Conservation (phyloP, 371 early-diverging fungal genomes). For the Rhizopus microsporus region DNA sequence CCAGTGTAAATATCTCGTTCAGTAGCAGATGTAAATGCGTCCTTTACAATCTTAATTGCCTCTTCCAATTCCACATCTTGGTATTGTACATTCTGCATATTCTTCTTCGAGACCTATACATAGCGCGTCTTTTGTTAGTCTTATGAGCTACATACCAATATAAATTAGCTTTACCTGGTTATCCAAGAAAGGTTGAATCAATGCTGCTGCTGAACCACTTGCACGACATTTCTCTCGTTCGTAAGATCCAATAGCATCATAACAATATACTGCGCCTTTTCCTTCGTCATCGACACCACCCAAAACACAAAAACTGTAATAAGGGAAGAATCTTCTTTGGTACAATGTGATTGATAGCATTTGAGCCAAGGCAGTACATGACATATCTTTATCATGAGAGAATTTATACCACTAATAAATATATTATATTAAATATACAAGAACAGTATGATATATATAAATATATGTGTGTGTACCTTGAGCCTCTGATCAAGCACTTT, state of each 20-base stretch:
- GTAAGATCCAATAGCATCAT: slow-evolving; percentile 97
- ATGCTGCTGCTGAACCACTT: slow-evolving; percentile 87
- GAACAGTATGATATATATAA: background rate
- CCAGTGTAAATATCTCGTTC: slow-evolving; percentile 99
- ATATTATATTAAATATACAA: background rate
- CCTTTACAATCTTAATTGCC: slow-evolving; percentile 85
- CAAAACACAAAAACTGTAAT: slow-evolving; percentile 91
- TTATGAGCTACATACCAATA: background rate
- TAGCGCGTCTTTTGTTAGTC: background rate
- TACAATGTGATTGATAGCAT: slow-evolving; percentile 95
- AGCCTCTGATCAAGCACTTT: slow-evolving; percentile 85
- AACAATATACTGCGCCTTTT: slow-evolving; percentile 90
- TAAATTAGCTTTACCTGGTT: slow-evolving; percentile 72
- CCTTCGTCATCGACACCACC: slow-evolving; percentile 94
- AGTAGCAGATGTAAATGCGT: slow-evolving; percentile 97
- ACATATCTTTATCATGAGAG: slow-evolving; percentile 91
- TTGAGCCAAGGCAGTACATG: slow-evolving; percentile 88
- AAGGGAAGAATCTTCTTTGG: slow-evolving; percentile 97
- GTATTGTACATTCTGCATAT: slow-evolving; percentile 52
- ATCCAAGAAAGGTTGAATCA: slow-evolving; percentile 99
- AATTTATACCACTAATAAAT: slow-evolving; percentile 82
- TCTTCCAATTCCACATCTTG: slow-evolving; percentile 60
- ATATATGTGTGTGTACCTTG: slow-evolving; percentile 61
- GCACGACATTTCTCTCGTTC: slow-evolving; percentile 82
- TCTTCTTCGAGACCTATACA: slow-evolving; percentile 58